Conservation (phyloP, 768 basidiomycete genomes). For the Gautieria morchelliformis region DNA sequence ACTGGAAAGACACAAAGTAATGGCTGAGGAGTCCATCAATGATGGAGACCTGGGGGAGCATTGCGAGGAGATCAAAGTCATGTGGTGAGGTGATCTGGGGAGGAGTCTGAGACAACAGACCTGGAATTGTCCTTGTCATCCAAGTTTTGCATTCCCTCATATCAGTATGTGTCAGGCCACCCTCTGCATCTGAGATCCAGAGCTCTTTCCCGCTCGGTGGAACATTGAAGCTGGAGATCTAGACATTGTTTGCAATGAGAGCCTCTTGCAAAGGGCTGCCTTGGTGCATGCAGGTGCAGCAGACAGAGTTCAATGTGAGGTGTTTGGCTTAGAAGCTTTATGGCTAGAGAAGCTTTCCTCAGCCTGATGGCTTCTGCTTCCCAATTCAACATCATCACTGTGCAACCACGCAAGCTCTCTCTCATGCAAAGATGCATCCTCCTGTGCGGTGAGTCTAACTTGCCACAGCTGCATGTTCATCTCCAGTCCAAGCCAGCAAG, state of each 20-base stretch:
- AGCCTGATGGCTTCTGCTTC: not conserved
- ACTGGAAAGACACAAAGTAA: conserved; percentile 83
- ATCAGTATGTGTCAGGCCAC: conserved; percentile 70
- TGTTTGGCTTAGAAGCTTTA: not conserved
- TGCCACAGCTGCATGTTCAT: conserved; percentile 6
- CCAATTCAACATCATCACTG: not conserved
- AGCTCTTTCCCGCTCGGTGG: conserved; percentile 62
- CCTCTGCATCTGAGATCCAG: conserved; percentile 72
- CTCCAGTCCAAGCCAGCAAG: conserved; percentile 68
- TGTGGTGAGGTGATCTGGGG: conserved; percentile 20
- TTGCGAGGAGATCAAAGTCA: conserved; percentile 62
- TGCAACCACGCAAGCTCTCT: not conserved
- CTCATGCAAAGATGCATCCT: not conserved
- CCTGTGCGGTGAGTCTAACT: conserved; percentile 2
- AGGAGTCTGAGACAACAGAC: not conserved
- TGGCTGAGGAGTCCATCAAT: conserved; percentile 66
- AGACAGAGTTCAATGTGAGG: not conserved
- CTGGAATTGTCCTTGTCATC: conserved; percentile 2
- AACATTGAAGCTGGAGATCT: conserved; percentile 67
- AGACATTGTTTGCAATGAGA: conserved; percentile 28
- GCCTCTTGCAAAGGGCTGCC: conserved; percentile 1
- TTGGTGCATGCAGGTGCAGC: not conserved
- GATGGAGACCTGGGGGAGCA: conserved; percentile 54
- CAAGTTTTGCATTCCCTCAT: conserved; percentile 51
- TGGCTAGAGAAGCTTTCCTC: not conserved